Conservation (phyloP, 257 asterid species). For the Scutellaria baicalensis region DNA sequence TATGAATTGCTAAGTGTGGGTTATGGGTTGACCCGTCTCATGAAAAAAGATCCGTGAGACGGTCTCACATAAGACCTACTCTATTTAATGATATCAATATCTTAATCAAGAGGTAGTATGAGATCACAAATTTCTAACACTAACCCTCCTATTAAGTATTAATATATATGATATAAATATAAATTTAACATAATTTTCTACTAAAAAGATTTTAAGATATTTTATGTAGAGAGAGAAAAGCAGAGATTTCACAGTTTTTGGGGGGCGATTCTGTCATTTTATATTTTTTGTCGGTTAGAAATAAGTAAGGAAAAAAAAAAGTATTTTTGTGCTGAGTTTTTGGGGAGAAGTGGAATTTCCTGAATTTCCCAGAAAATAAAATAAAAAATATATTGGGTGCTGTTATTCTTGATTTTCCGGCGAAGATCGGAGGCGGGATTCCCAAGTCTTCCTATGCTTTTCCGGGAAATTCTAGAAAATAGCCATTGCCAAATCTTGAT, state of each 20-base stretch:
- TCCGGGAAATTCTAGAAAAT: conserved; percentile 1
- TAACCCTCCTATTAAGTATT: too few relatives aligned
- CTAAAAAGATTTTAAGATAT: too few relatives aligned
- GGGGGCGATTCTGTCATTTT: conserved; percentile 30
- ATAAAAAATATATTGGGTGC: conserved; percentile 4
- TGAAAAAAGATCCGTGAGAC: too few relatives aligned
- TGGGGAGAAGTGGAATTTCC: conserved; percentile 12
- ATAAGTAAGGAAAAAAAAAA: not conserved
- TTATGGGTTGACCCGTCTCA: too few relatives aligned
- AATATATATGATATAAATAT: too few relatives aligned
- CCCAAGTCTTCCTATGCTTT: not conserved
- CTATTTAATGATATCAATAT: too few relatives aligned
- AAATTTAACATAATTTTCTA: too few relatives aligned
- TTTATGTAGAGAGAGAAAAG: not conserved
- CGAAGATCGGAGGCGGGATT: conserved; percentile 27
- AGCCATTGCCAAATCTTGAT: conserved; percentile 7
- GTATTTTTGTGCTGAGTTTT: not conserved
- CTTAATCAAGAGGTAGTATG: too few relatives aligned
- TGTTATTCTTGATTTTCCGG: conserved; percentile 28
- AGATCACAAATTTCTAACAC: too few relatives aligned
- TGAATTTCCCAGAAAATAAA: conserved; percentile 25
- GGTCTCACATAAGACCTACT: too few relatives aligned
- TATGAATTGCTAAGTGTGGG: too few relatives aligned
- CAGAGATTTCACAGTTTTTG: conserved; percentile 11
- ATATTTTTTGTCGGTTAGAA: not conserved